Evolutionary conservation across 2,329 filamentous ascomycete genomes (phyloP), one percentile per base, ranked within the genome.

Genomic region (Pestalotiopsis sp.): DNA sequence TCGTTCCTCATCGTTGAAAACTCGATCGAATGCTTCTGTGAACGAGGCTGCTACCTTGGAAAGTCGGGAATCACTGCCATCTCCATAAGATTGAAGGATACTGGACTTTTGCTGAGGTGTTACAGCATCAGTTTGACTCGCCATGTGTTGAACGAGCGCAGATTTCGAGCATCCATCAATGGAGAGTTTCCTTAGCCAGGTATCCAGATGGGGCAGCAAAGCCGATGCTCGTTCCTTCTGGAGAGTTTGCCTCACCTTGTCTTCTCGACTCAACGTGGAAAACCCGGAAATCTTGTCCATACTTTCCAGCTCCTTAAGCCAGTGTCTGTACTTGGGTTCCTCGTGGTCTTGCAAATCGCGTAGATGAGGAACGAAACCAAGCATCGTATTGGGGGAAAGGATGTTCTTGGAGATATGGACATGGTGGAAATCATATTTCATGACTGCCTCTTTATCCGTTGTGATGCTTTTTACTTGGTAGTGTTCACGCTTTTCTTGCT

Each of bases 391-490:
- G 3, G 87, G 86, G 0, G 87, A 87, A 38, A 89, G 80, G 45
- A 90, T 84, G 68, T 89, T 90, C 74, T 86, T 88, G 74, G 81
- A 82, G 65, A 90, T 88, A 73, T 88, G 85, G 49, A 89, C 85
- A 69, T 89, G 86, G 72, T 90, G 88, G 71, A 88, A 89, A 38
- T 85, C 81, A 73, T 90, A 90, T 31, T 80, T 79, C n/a, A 88
- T 88, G 9, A 88, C 87, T n/a, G 83, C 80, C 23, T 84, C 81
- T 70, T 82, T 83, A 67, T 84, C 80, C 2, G 86, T 85, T 71
- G 84, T 84, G 71, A 88, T 82, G 71, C 82, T 79, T n/a, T 81
- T 73, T 4, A 85, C 81, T 2, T 75, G 72, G 69, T 83, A 82
- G 27, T 81, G 78, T 68, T 84, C 82, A 67, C 80, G 80, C 67